A percentile compares a stretch with the other conserved stretches of the same genome.
phyloP scores from a whole-genome alignment of 140 eudicot genomes.

The Anethum foeniculum region DNA sequence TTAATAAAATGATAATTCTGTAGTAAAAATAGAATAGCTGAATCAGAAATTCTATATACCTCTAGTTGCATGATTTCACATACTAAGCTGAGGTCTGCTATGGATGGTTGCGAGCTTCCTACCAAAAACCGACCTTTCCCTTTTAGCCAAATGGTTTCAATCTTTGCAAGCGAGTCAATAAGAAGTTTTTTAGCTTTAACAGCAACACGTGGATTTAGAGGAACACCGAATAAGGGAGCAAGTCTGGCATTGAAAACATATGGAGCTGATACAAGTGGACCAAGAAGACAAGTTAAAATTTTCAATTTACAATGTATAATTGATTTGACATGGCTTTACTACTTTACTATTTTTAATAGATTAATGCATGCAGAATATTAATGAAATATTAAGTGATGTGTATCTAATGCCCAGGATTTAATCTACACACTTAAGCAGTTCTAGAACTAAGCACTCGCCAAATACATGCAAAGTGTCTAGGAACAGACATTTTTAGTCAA shows the following conservation, averaged over 20 bases:
- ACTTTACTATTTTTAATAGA: background rate
- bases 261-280: constrained; percentile 2
- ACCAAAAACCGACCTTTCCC: constrained; percentile 51
- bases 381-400: background rate
- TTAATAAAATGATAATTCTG: background rate
- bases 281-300: background rate
- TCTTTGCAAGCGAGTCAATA: constrained; percentile 34
- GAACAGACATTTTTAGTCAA: background rate
- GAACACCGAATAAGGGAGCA: constrained; percentile 47
- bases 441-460: background rate
- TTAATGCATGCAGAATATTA: background rate
- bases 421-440: background rate
- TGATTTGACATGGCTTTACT: background rate
- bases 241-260: constrained; percentile 9
- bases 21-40: background rate
- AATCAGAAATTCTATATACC: constrained; percentile 31
- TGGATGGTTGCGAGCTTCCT: constrained; percentile 75
- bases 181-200: constrained; percentile 48
- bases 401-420: background rate
- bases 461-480: background rate
- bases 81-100: constrained; percentile 77
- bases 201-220: constrained; percentile 38
- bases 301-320: background rate
- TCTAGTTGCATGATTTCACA: constrained; percentile 79
- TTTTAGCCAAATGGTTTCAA: constrained; percentile 72